These are phyloP conservation scores for Maudiozyma saulgeensis DNA, from an alignment of 805 yeast species.

Conservation along the genomic window DNA sequence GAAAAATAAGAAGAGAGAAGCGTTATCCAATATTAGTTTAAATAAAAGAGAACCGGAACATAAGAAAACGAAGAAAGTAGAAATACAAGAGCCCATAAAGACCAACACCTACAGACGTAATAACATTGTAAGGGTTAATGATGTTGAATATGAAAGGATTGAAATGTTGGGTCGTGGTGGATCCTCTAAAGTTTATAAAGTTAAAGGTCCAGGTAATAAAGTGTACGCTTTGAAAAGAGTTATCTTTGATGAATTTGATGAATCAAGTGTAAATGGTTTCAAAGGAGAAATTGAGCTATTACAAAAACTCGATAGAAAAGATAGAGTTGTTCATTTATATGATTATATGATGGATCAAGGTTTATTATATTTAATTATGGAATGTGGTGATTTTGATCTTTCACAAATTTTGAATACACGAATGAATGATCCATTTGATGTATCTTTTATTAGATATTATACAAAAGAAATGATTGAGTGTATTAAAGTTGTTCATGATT, in stretches of 20 bases:
- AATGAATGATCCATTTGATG: constrained; percentile 43
- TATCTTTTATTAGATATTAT: constrained; percentile 71
- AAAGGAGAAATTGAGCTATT: constrained; percentile 83
- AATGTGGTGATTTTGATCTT: constrained; percentile 86
- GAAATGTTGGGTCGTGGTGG: constrained; percentile 89
- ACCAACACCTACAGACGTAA: constrained; percentile 7
- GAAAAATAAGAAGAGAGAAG: constrained; percentile 16
- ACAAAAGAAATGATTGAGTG: constrained; percentile 71
- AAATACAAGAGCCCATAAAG: constrained; percentile 12
- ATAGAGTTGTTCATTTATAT: constrained; percentile 67
- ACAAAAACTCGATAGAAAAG: constrained; percentile 45
- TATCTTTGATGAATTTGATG: constrained; percentile 71
- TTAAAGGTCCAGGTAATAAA: constrained; percentile 45
- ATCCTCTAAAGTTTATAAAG: constrained; percentile 81
- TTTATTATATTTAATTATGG: constrained; percentile 71
- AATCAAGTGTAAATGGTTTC: constrained; percentile 61
- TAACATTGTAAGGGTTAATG: constrained; percentile 39
- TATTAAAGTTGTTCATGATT: constrained; percentile 77
- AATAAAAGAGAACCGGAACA: constrained; percentile 10
- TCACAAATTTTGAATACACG: constrained; percentile 68
- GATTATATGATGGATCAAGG: constrained; percentile 65
- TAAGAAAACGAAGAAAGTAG: constrained; percentile 10
- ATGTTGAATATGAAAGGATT: constrained; percentile 55
- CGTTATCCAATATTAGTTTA: constrained; percentile 20
- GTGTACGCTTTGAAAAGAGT: constrained; percentile 77